phyloP scores from a whole-genome alignment of 371 early-diverging fungal genomes.

The Conidiobolus incongruus region DNA sequence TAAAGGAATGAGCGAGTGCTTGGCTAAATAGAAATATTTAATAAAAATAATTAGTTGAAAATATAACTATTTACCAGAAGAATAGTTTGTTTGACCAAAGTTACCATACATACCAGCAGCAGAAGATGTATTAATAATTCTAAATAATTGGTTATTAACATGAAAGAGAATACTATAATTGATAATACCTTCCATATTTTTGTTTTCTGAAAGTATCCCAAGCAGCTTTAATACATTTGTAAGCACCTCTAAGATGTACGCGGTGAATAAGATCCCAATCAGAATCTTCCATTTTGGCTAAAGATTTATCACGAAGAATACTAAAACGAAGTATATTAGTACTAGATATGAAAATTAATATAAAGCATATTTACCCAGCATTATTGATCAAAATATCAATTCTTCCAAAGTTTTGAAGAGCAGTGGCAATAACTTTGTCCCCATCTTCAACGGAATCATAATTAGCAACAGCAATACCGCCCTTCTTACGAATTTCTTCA shows the following conservation, averaged over 20 bases:
- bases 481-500: constrained; percentile 68
- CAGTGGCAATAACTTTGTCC: constrained; percentile 88
- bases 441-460: constrained; percentile 94
- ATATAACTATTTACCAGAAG: constrained; percentile 15
- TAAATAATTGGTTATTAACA: no score
- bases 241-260: constrained; percentile 87
- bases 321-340: constrained; percentile 10
- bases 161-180: not conserved
- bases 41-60: not conserved
- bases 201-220: constrained; percentile 92
- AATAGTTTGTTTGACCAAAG: constrained; percentile 97
- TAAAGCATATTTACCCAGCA: constrained; percentile 32
- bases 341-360: not conserved
- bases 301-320: constrained; percentile 88
- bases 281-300: constrained; percentile 81
- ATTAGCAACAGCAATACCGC: constrained; percentile 93
- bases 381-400: constrained; percentile 93
- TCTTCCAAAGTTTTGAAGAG: constrained; percentile 82
- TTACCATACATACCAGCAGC: constrained; percentile 97
- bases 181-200: constrained; percentile 47
- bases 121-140: constrained; percentile 41
- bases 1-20: constrained; percentile 80
- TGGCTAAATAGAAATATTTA: constrained; percentile 30
- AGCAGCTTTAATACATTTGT: constrained; percentile 88
- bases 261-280: constrained; percentile 89